These are phyloP conservation scores for Telfairia occidentalis DNA, from an alignment of 331 rosid species.

Conservation along the genomic window DNA sequence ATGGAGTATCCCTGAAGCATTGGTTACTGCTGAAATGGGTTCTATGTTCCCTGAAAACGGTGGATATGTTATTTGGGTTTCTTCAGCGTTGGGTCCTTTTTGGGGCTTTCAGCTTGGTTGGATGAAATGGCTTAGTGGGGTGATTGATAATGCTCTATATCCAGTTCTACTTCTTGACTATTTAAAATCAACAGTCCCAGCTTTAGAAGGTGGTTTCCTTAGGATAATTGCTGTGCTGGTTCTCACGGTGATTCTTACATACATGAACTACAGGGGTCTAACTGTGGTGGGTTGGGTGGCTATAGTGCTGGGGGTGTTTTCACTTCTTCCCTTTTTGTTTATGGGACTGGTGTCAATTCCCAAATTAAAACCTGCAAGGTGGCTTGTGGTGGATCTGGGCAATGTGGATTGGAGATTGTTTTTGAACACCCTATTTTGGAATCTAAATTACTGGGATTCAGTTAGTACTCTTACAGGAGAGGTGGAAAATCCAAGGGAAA, in stretches of 20 bases:
- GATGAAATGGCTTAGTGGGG: conserved; percentile 91
- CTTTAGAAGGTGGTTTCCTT: conserved; percentile 44
- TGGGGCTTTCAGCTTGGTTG: conserved; percentile 93
- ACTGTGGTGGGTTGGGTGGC: conserved; percentile 59
- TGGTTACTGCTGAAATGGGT: conserved; percentile 83
- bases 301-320: conserved; percentile 49
- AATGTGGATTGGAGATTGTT: conserved; percentile 63
- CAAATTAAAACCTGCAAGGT: conserved; percentile 48
- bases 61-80: conserved; percentile 74
- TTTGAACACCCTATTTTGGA: conserved; percentile 72
- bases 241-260: conserved; percentile 54
- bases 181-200: conserved; percentile 56
- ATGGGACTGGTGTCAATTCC: conserved; percentile 57
- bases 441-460: conserved; percentile 77
- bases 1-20: conserved; percentile 86
- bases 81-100: conserved; percentile 65
- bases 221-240: conserved; percentile 41
- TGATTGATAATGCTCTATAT: conserved; percentile 69
- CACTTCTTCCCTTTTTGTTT: conserved; percentile 59
- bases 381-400: conserved; percentile 37
- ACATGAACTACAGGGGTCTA: conserved; percentile 56
- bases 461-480: conserved; percentile 77
- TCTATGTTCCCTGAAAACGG: conserved; percentile 86
- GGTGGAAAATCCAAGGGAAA: conserved; percentile 62
- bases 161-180: conserved; percentile 81